Conservation (phyloP, 1,284 basidiomycete species). For the Thecaphora thlaspeos region DNA sequence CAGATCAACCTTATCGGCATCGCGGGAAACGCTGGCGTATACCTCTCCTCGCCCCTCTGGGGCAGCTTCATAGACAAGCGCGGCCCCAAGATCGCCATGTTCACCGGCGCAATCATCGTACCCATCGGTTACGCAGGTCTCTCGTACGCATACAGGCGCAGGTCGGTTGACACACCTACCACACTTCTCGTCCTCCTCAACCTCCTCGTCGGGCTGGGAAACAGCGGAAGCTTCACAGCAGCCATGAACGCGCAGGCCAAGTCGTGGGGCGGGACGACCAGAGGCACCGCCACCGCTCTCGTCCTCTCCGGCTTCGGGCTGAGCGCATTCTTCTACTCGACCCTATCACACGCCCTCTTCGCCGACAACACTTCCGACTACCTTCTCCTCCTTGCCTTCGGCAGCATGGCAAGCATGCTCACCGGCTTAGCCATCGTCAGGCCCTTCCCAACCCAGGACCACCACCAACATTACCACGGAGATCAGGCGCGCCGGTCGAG, state of each 20-base stretch:
- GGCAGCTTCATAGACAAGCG: slow-evolving; percentile 49
- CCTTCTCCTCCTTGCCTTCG: slow-evolving; percentile 69
- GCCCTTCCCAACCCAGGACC: slow-evolving; percentile 62
- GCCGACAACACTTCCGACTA: slow-evolving; percentile 72
- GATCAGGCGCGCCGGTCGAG: neutral
- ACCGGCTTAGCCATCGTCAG: slow-evolving; percentile 68
- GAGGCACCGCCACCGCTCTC: slow-evolving; percentile 71
- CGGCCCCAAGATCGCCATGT: slow-evolving; percentile 43
- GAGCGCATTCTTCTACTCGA: slow-evolving; percentile 76
- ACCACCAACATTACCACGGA: too few relatives aligned
- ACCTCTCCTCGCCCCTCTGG: slow-evolving; percentile 52
- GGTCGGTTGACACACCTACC: neutral
- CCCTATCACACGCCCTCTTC: slow-evolving; percentile 67
- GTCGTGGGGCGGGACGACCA: slow-evolving; percentile 47
- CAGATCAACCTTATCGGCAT: slow-evolving; percentile 59
- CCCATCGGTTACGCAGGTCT: slow-evolving; percentile 45
- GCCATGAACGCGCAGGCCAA: slow-evolving; percentile 58
- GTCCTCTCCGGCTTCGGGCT: slow-evolving; percentile 80
- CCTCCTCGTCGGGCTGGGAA: slow-evolving; percentile 43
- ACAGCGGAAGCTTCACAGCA: slow-evolving; percentile 53
- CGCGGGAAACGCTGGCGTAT: slow-evolving; percentile 58
- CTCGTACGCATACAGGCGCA: slow-evolving; percentile 16
- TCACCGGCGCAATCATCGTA: slow-evolving; percentile 38
- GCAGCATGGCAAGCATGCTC: slow-evolving; percentile 70
- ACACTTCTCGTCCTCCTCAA: slow-evolving; percentile 40